Conservation (phyloP, 352 stramenopile genomes). For the Elongisporangium prolatum region DNA sequence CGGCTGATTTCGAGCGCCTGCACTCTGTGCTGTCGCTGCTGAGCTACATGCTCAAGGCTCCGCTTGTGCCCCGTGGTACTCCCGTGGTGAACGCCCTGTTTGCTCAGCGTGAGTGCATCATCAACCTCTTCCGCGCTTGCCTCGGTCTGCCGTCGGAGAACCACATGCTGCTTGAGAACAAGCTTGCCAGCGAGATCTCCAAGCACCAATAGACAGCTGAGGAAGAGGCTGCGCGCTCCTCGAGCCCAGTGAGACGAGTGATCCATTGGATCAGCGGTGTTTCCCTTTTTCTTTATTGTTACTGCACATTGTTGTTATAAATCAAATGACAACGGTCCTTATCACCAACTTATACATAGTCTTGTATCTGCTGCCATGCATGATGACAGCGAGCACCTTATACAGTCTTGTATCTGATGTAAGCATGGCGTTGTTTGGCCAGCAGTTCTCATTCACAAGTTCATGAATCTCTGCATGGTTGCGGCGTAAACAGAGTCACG, state of each 20-base stretch:
- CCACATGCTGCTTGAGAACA: conserved; percentile 98
- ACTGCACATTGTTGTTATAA: neutral
- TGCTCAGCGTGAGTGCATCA: conserved; percentile 96
- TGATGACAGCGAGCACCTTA: no score
- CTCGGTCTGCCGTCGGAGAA: conserved; percentile 96
- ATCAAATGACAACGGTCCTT: neutral
- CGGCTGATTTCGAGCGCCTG: conserved; percentile 91
- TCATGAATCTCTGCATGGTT: neutral
- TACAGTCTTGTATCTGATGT: neutral
- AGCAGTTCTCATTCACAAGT: neutral
- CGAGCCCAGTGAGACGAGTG: neutral
- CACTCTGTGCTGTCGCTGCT: conserved; percentile 97
- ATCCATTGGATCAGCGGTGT: neutral
- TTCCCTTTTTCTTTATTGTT: neutral
- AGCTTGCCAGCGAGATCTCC: conserved; percentile 79
- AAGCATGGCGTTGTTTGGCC: no score
- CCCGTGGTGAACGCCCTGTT: conserved; percentile 99
- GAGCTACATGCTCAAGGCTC: conserved; percentile 99
- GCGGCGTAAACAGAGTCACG: neutral
- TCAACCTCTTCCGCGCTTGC: conserved; percentile 98
- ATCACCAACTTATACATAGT: neutral
- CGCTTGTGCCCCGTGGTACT: conserved; percentile 96
- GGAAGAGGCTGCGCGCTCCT: conserved; percentile 4
- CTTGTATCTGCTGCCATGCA: no score
- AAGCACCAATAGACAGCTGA: conserved; percentile 37